These are phyloP conservation scores for Pseudocercospora fijiensis DNA, from an alignment of 2,329 filamentous ascomycete genomes.

Conservation along the genomic window DNA sequence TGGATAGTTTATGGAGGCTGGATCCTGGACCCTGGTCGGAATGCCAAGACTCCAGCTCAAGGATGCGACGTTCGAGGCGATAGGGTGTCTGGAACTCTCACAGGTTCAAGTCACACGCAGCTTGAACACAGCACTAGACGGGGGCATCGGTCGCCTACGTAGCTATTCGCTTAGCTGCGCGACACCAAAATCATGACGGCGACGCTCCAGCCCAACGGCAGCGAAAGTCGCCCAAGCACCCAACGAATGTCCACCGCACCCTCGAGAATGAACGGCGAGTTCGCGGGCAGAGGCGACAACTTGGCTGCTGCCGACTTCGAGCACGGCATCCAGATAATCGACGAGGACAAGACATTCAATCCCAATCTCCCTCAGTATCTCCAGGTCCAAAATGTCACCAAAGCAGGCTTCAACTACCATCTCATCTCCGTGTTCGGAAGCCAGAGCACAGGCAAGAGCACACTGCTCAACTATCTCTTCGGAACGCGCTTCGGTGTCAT, in stretches of 20 bases:
- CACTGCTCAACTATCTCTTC: constrained; percentile 91
- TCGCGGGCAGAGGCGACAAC: constrained; percentile 68
- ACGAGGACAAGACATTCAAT: constrained; percentile 95
- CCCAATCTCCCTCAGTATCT: constrained; percentile 82
- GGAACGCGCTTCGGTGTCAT: constrained; percentile 96
- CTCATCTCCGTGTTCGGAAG: constrained; percentile 98
- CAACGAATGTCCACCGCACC: constrained; percentile 38
- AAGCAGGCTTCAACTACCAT: constrained; percentile 97
- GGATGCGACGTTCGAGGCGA: neutral
- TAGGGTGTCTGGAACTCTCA: neutral
- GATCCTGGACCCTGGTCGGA: neutral
- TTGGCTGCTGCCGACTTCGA: constrained; percentile 70
- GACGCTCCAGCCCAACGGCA: constrained; percentile 4
- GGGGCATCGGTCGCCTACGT: constrained; percentile 6
- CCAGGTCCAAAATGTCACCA: constrained; percentile 72
- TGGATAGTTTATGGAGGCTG: neutral
- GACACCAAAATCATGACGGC: constrained; percentile 12
- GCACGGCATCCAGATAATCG: constrained; percentile 94
- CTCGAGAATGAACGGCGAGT: constrained; percentile 65
- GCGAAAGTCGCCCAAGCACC: constrained; percentile 14
- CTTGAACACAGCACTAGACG: neutral
- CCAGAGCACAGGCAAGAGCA: constrained; percentile 97
- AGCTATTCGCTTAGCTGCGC: constrained; percentile 23
- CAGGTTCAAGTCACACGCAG: neutral
- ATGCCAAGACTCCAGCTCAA: neutral